A percentile compares a stretch with the other conserved stretches of the same genome.
Conservation (phyloP, 1,284 basidiomycete genomes). For the Melampsora larici-populina region DNA sequence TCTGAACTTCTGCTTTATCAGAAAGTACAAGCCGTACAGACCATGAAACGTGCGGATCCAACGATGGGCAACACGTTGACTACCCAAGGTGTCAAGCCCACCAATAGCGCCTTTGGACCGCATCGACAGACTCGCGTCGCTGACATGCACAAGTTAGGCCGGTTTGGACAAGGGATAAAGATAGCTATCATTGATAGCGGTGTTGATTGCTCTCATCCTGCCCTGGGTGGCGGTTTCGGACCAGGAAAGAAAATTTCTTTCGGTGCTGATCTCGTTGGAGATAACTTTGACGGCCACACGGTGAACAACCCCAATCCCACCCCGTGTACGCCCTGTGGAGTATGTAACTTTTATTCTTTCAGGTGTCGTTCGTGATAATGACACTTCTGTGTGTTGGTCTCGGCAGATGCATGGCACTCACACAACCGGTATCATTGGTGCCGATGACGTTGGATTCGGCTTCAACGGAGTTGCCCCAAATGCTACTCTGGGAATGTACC, state of each 20-base stretch:
- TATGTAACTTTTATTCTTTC: constrained; percentile 5
- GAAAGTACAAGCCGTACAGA: too few species aligned
- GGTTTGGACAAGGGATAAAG: constrained; percentile 25
- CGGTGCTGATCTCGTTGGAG: constrained; percentile 60
- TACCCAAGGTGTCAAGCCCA: too few species aligned
- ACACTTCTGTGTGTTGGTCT: neutral
- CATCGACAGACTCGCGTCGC: constrained; percentile 61
- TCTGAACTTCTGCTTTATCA: too few species aligned
- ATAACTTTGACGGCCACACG: constrained; percentile 19
- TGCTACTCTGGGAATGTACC: constrained; percentile 37
- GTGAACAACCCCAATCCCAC: neutral
- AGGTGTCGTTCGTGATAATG: too few species aligned
- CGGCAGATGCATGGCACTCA: constrained; percentile 38
- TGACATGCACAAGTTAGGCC: constrained; percentile 50
- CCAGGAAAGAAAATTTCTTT: constrained; percentile 64
- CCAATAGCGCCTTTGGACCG: constrained; percentile 53
- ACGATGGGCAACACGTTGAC: too few species aligned
- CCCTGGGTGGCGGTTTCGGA: constrained; percentile 65
- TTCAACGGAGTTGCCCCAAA: constrained; percentile 36
- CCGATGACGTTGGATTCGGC: constrained; percentile 33
- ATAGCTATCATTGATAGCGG: constrained; percentile 52
- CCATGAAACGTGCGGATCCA: too few species aligned
- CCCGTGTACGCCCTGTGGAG: constrained; percentile 37
- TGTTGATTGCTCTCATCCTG: constrained; percentile 64
- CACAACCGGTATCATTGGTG: constrained; percentile 34